A percentile compares a stretch with the other conserved stretches of the same genome.
phyloP scores from a whole-genome alignment of 1,139 yeast species.

The Sugiyamaella xylanicola region DNA sequence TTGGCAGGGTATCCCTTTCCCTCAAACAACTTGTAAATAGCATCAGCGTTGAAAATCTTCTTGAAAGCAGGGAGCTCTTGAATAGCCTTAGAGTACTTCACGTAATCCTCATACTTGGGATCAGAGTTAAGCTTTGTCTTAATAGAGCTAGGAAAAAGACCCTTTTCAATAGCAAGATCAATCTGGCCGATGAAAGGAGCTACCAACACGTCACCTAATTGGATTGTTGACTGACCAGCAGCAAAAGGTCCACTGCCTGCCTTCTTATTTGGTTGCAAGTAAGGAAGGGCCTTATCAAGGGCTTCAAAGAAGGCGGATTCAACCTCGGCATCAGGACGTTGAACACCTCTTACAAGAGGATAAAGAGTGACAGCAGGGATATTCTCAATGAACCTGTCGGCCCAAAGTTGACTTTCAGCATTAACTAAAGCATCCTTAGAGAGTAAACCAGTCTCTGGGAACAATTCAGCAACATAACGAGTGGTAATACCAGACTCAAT shows the following conservation, averaged over 20 bases:
- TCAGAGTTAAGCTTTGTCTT: conserved; percentile 18
- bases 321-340: conserved; percentile 15
- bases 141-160: conserved; percentile 19
- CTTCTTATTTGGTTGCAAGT: conserved; percentile 13
- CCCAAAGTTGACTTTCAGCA: conserved; percentile 32
- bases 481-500: conserved; percentile 35
- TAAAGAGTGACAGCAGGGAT: conserved; percentile 10
- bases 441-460: conserved; percentile 31
- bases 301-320: conserved; percentile 21
- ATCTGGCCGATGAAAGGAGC: conserved; percentile 24
- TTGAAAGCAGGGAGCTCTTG: conserved; percentile 22
- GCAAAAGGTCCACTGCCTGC: conserved; percentile 22
- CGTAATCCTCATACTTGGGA: conserved; percentile 21
- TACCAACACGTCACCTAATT: conserved; percentile 22
- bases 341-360: conserved; percentile 17
- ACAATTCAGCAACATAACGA: conserved; percentile 29
- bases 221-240: conserved; percentile 18
- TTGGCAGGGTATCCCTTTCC: background rate
- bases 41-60: conserved; percentile 16
- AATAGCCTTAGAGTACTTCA: conserved; percentile 21
- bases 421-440: conserved; percentile 31
- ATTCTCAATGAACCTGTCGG: conserved; percentile 32
- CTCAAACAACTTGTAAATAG: background rate
- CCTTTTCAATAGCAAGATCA: conserved; percentile 20
- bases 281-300: conserved; percentile 23